Conservation (phyloP, 192 early-diverging fungal genomes). For the Backusella psychrophila region DNA sequence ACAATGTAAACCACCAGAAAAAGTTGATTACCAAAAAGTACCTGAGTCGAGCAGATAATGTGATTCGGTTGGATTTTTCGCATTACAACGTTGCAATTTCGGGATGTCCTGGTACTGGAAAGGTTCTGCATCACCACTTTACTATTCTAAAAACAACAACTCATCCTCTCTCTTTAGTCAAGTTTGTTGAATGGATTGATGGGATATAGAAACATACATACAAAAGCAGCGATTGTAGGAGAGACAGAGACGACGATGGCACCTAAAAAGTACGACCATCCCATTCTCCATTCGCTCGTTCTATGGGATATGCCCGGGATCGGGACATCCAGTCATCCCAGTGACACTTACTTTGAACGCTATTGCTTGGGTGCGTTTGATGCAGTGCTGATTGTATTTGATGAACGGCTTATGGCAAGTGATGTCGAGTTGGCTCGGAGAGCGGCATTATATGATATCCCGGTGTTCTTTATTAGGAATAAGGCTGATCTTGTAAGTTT, state of each 20-base stretch:
- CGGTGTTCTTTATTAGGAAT: slow-evolving; percentile 17
- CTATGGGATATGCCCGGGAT: slow-evolving; percentile 32
- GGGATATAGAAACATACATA: slow-evolving; percentile 15
- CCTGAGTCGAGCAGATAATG: slow-evolving; percentile 2
- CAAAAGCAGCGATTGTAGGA: slow-evolving; percentile 12
- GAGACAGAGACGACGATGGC: slow-evolving; percentile 17
- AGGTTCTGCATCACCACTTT: background rate
- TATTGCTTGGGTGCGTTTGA: slow-evolving; percentile 22
- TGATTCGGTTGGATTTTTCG: slow-evolving; percentile 14
- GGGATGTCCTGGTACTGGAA: slow-evolving; percentile 24
- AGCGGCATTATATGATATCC: slow-evolving; percentile 1
- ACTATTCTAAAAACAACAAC: background rate
- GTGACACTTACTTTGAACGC: slow-evolving; percentile 17
- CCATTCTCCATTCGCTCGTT: slow-evolving; percentile 13
- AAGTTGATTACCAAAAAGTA: background rate
- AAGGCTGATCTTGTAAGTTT: slow-evolving; percentile 19
- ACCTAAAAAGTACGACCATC: slow-evolving; percentile 14
- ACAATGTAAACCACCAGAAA: background rate
- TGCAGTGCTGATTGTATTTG: slow-evolving; percentile 23
- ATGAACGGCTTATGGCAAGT: slow-evolving; percentile 21
- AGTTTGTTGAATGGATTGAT: slow-evolving; percentile 28
- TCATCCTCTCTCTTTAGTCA: background rate
- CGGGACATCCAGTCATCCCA: slow-evolving; percentile 18
- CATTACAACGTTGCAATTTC: slow-evolving; percentile 26
- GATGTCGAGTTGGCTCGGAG: slow-evolving; percentile 19